Percentiles rank a stretch among this genome's conserved stretches.
Conservation (phyloP, 1,139 yeast genomes). For the Debaryomyces sp. region DNA sequence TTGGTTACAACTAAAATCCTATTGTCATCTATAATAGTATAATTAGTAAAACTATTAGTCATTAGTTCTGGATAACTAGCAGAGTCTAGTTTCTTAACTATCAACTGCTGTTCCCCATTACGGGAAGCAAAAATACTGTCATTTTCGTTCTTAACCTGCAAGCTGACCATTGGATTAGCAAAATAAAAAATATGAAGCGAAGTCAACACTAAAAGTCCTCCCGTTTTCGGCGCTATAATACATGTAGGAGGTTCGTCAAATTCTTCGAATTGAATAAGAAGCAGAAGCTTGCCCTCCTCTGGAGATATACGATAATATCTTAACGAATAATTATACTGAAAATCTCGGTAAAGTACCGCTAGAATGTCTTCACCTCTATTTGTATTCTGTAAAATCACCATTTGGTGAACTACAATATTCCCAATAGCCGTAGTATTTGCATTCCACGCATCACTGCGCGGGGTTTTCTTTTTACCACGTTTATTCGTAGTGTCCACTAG, state of each 20-base stretch:
- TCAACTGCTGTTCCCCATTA: constrained; percentile 12
- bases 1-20: constrained; percentile 34
- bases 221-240: constrained; percentile 25
- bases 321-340: constrained; percentile 34
- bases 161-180: constrained; percentile 20
- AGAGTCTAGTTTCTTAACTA: constrained; percentile 17
- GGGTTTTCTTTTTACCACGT: not conserved
- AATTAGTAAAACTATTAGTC: constrained; percentile 3
- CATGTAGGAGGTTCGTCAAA: constrained; percentile 38
- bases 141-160: constrained; percentile 16
- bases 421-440: constrained; percentile 28
- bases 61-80: not conserved
- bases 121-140: constrained; percentile 12
- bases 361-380: constrained; percentile 13
- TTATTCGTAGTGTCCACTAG: not conserved
- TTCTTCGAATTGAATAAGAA: constrained; percentile 33
- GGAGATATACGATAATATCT: constrained; percentile 29
- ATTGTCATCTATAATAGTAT: constrained; percentile 26
- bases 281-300: constrained; percentile 10
- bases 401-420: constrained; percentile 28
- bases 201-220: constrained; percentile 37
- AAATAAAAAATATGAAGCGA: constrained; percentile 36
- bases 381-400: constrained; percentile 16
- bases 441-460: constrained; percentile 13
- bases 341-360: constrained; percentile 41